A percentile compares a stretch with the other conserved stretches of the same genome.
These are phyloP conservation scores for Raphanus hybrid DNA, from an alignment of 441 rosid species.

Conservation along the genomic window DNA sequence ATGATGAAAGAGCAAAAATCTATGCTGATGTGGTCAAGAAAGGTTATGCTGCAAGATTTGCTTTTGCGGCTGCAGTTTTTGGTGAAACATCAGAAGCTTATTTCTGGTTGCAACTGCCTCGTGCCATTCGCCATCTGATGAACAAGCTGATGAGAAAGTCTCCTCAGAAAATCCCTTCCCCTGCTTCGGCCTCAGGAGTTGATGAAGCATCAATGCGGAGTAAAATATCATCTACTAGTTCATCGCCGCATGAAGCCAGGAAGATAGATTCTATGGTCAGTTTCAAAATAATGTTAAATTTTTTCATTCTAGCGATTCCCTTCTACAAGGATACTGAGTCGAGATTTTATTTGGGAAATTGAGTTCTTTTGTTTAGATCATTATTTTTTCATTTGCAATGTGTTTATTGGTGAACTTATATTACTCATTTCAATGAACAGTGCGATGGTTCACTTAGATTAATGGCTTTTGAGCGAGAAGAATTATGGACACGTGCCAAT, in stretches of 20 bases:
- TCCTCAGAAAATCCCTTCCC: slow-evolving; percentile 49
- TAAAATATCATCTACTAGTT: slow-evolving; percentile 67
- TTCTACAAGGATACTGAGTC: slow-evolving; percentile 11
- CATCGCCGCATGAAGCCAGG: slow-evolving; percentile 48
- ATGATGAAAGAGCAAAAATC: slow-evolving; percentile 89
- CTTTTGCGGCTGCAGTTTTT: slow-evolving; percentile 94
- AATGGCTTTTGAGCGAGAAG: slow-evolving; percentile 94
- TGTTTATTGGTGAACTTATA: slow-evolving; percentile 22
- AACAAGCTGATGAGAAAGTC: slow-evolving; percentile 64
- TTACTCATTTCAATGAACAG: slow-evolving; percentile 50
- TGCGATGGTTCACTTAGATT: slow-evolving; percentile 69
- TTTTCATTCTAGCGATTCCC: slow-evolving; percentile 12
- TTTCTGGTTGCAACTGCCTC: slow-evolving; percentile 97
- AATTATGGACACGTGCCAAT: slow-evolving; percentile 87
- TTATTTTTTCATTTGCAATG: slow-evolving; percentile 11
- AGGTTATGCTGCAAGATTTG: slow-evolving; percentile 88
- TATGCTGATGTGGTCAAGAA: slow-evolving; percentile 84
- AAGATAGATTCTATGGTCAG: slow-evolving; percentile 63
- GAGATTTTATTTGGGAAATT: slow-evolving; percentile 1
- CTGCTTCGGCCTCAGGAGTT: slow-evolving; percentile 39
- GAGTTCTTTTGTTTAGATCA: slow-evolving; percentile 16
- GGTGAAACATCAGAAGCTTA: slow-evolving; percentile 93
- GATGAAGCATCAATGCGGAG: slow-evolving; percentile 58
- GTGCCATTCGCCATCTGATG: slow-evolving; percentile 81
- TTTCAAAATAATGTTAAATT: background rate